phyloP scores from a whole-genome alignment of 768 basidiomycete species.

The Tephrocybe sp. region DNA sequence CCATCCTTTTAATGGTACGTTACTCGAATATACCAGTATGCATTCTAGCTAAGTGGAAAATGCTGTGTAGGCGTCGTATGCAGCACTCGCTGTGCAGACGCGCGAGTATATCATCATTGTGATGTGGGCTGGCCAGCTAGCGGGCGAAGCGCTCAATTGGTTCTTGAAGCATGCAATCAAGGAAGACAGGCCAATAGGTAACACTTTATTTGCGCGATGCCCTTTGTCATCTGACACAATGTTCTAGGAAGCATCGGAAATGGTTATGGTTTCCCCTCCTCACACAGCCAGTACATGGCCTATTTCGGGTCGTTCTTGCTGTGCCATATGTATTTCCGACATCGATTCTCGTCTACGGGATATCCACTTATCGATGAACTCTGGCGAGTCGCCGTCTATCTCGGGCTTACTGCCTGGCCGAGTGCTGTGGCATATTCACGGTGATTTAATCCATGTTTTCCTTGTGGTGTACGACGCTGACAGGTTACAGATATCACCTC shows the following conservation, averaged over 20 bases:
- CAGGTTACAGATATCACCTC: conserved; percentile 53
- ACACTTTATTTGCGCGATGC: conserved; percentile 16
- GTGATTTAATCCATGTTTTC: conserved; percentile 33
- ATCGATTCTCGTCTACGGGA: conserved; percentile 61
- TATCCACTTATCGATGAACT: conserved; percentile 47
- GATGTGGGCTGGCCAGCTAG: conserved; percentile 83
- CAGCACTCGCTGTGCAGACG: conserved; percentile 69
- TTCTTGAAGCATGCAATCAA: conserved; percentile 66
- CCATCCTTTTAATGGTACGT: conserved; percentile 70
- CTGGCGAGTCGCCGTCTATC: conserved; percentile 48
- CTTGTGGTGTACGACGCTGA: background rate
- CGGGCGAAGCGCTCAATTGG: conserved; percentile 70
- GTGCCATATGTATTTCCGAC: conserved; percentile 71
- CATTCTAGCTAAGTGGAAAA: background rate
- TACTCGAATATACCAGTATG: background rate
- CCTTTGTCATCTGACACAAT: background rate
- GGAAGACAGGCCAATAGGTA: conserved; percentile 68
- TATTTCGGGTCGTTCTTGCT: conserved; percentile 79
- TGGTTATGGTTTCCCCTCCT: conserved; percentile 87
- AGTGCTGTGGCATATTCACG: conserved; percentile 76
- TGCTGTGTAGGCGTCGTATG: conserved; percentile 67
- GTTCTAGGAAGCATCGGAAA: conserved; percentile 53
- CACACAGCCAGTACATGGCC: conserved; percentile 90
- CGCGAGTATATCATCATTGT: conserved; percentile 78
- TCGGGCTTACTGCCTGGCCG: conserved; percentile 55